Conservation (phyloP, 179 eudicot genomes). For the Heliamphora pulchella region DNA sequence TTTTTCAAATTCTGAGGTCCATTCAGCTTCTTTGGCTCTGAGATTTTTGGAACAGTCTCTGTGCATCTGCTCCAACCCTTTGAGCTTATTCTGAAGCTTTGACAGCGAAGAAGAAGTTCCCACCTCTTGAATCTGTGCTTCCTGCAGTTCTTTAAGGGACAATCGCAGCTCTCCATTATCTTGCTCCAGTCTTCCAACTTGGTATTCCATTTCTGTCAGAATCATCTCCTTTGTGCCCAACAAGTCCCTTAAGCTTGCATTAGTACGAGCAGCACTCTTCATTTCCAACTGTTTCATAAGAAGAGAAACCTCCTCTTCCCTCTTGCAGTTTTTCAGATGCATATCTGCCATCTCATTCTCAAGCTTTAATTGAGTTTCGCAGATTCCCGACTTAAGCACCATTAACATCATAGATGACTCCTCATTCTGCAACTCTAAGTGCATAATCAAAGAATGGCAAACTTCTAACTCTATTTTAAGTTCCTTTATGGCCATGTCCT, state of each 20-base stretch:
- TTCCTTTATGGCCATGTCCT: constrained; percentile 36
- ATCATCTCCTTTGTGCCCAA: constrained; percentile 52
- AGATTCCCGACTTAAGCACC: constrained; percentile 41
- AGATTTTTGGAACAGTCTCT: constrained; percentile 46
- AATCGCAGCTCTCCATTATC: constrained; percentile 55
- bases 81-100: constrained; percentile 63
- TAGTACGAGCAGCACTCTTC: constrained; percentile 24
- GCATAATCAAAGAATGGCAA: constrained; percentile 35
- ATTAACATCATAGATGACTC: constrained; percentile 55
- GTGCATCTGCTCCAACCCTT: constrained; percentile 56
- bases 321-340: constrained; percentile 25
- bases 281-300: constrained; percentile 35
- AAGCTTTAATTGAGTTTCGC: constrained; percentile 24
- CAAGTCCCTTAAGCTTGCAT: constrained; percentile 41
- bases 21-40: constrained; percentile 58
- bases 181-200: constrained; percentile 43
- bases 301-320: constrained; percentile 25
- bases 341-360: constrained; percentile 17
- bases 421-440: constrained; percentile 58
- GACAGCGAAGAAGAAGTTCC: constrained; percentile 44
- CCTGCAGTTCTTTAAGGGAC: constrained; percentile 66
- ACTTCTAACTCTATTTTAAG: constrained; percentile 43
- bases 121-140: constrained; percentile 63
- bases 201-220: constrained; percentile 56
- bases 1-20: constrained; percentile 42